Conservation (phyloP, 441 rosid species). For the Erodium texanum region DNA sequence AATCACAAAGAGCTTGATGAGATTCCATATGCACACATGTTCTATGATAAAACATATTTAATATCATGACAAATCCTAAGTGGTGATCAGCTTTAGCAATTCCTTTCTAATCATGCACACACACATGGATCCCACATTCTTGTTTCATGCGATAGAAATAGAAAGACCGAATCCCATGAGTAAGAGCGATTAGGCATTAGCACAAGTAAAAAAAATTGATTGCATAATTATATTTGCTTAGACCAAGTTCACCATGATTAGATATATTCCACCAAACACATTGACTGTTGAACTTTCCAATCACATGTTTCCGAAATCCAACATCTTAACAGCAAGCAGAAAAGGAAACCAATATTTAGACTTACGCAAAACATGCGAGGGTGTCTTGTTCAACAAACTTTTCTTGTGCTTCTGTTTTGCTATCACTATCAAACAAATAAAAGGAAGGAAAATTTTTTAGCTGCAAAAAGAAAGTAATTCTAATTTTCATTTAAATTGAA, state of each 20-base stretch:
- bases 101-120: neutral
- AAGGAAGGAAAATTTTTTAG: neutral
- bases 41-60: neutral
- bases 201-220: neutral
- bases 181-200: neutral
- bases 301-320: neutral
- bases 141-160: neutral
- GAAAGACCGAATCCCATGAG: neutral
- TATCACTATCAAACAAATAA: too few species aligned
- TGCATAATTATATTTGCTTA: neutral
- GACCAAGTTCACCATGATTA: neutral
- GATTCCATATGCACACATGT: conserved; percentile 3
- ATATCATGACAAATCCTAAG: neutral
- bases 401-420: too few species aligned
- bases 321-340: neutral
- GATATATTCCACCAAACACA: neutral
- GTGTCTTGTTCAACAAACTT: neutral
- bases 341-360: neutral
- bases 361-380: neutral
- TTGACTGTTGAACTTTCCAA: neutral
- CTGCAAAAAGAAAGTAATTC: neutral
- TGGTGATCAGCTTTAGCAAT: neutral
- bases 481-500: neutral
- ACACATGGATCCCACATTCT: neutral
- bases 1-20: neutral